Conservation (phyloP, 148 eudicot genomes). For the Rhododendron simsii region DNA sequence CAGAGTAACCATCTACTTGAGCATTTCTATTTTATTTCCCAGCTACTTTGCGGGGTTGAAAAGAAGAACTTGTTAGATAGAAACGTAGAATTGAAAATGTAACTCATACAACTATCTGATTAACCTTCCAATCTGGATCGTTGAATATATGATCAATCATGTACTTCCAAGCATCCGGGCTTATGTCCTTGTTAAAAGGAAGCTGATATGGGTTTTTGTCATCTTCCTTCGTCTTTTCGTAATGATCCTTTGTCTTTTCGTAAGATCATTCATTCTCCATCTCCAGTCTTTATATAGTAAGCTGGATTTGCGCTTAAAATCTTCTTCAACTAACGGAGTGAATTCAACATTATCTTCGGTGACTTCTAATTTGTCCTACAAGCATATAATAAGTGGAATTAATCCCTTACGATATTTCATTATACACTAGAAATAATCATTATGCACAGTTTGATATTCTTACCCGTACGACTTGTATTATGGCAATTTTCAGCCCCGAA, state of each 20-base stretch:
- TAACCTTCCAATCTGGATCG: neutral
- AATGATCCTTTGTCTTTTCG: neutral
- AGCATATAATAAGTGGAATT: neutral
- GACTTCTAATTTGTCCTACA: neutral
- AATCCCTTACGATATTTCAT: no score
- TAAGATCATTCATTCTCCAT: neutral
- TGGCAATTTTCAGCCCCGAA: neutral
- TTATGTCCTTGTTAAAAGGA: neutral
- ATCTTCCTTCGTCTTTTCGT: neutral
- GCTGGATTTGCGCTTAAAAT: neutral
- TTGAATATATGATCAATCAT: neutral
- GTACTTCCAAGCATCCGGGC: neutral
- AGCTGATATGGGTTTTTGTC: neutral
- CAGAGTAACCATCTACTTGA: no score
- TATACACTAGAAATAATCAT: no score
- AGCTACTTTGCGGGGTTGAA: no score
- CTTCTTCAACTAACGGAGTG: neutral
- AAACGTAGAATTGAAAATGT: no score
- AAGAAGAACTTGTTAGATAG: no score
- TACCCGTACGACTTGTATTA: neutral
- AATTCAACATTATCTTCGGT: neutral
- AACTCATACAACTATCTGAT: no score
- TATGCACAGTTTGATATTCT: no score
- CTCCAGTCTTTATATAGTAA: neutral
- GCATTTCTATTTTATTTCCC: no score